Evolutionary conservation across 202 grass and related monocot genomes (phyloP), one percentile per base, ranked within the genome.

Genomic region (Elaeis oleifera): DNA sequence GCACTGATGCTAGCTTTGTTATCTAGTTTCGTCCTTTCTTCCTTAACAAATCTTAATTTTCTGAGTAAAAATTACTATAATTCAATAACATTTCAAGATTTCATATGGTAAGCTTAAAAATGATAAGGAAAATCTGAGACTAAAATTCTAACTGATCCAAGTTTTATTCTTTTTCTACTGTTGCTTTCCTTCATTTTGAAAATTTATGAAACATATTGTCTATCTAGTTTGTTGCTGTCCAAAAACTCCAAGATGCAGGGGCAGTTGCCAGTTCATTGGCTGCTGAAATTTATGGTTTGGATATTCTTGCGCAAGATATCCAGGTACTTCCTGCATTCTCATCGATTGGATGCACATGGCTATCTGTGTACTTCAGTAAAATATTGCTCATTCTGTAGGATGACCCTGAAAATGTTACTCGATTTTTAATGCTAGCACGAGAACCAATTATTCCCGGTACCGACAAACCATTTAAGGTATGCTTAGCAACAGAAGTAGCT

Each of bases 231-330:
- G 23, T 99, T 60, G 71, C 88, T 73, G 67, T 83, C 55, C 66
- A 89, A 64, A 82, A 72, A 63, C 76, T 99, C 59, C 82, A 66
- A 77, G 78, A 99, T 54, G 84, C 88, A 39, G 80, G 77, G 23
- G 94, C 82, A 50, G 71, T 99, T 70, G 94, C 88, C 67, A 99
- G 94, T 65, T 86, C 82, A 18, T 83, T 88, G 54, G 88, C 88
- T 69, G 88, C 88, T 76, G 83, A 99, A 74, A 59, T 99, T 61
- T 99, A 99, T 74, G 94, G 80, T 20, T 60, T 97, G 72, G 68
- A 97, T 78, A 67, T 97, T 81, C 82, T 97, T 74, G 85, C 77
- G 13, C 71, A 76, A 69, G 90, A 97, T 84, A 97, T 97, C 84
- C 94, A 97, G 88, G 94, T 97, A 83, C 23, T 55, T 22, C 54